phyloP scores from a whole-genome alignment of 1,139 yeast genomes.

The Blastobotrys apis region DNA sequence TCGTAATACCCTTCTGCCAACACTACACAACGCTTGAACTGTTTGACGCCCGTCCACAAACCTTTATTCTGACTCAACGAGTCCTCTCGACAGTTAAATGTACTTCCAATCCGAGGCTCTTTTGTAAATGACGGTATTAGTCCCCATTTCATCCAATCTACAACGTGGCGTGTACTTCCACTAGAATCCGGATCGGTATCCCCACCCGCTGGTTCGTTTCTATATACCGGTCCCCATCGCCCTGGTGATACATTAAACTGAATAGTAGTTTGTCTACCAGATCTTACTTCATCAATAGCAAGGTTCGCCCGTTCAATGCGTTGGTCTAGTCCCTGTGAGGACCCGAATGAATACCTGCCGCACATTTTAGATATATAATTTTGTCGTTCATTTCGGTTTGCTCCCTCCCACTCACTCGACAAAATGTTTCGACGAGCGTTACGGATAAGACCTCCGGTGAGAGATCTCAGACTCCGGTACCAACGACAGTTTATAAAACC shows the following conservation, averaged over 20 bases:
- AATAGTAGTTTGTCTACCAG: slow-evolving; percentile 25
- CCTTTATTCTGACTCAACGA: slow-evolving; percentile 26
- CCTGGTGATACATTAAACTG: slow-evolving; percentile 51
- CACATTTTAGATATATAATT: too few relatives aligned
- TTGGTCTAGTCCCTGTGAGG: slow-evolving; percentile 7
- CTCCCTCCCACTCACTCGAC: too few relatives aligned
- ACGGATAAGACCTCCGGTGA: too few relatives aligned
- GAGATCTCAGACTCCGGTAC: too few relatives aligned
- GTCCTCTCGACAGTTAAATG: slow-evolving; percentile 36
- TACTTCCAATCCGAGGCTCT: slow-evolving; percentile 31
- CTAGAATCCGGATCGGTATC: slow-evolving; percentile 12
- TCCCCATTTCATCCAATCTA: slow-evolving; percentile 55
- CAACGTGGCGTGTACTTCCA: slow-evolving; percentile 15
- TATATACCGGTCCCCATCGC: slow-evolving; percentile 44
- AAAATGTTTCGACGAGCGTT: neutral
- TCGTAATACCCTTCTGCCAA: slow-evolving; percentile 85
- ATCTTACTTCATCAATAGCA: slow-evolving; percentile 25
- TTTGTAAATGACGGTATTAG: slow-evolving; percentile 51
- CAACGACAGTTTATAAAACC: neutral
- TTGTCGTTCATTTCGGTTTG: too few relatives aligned
- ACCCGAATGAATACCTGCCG: slow-evolving; percentile 18
- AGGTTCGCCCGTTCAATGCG: slow-evolving; percentile 21
- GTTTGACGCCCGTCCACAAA: slow-evolving; percentile 32
- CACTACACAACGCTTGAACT: slow-evolving; percentile 53
- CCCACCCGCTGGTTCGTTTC: slow-evolving; percentile 12